Conservation (phyloP, 208 protist genomes). For the Trichomonas vaginalis region DNA sequence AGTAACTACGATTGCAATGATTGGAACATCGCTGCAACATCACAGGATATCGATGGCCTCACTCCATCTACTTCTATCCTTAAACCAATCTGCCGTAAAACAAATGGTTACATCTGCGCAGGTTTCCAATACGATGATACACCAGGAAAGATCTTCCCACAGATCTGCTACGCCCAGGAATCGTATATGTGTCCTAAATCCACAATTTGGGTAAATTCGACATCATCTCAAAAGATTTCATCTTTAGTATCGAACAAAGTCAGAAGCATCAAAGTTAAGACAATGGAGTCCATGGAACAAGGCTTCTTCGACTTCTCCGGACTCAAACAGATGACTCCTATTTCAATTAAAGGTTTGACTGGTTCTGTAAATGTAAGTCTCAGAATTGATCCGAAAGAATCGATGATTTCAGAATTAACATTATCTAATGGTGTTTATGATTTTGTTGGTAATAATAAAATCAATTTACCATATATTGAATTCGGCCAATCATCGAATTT, state of each 20-base stretch:
- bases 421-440: neutral
- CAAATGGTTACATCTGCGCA: neutral
- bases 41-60: neutral
- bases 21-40: neutral
- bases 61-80: neutral
- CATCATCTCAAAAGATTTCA: too few relatives aligned
- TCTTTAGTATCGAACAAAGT: neutral
- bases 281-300: neutral
- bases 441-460: neutral
- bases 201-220: neutral
- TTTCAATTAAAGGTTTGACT: neutral
- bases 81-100: neutral
- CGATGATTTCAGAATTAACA: neutral
- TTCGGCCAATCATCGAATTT: neutral
- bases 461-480: neutral
- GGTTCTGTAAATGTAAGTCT: neutral
- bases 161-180: neutral
- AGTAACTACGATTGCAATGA: neutral
- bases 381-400: neutral
- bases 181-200: neutral
- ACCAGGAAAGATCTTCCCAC: neutral
- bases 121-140: neutral
- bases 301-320: neutral
- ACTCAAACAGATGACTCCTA: neutral
- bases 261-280: neutral